Percentiles rank a stretch among this genome's conserved stretches.
phyloP scores from a whole-genome alignment of 345 rosid genomes.

The Ceriops zippeliana region DNA sequence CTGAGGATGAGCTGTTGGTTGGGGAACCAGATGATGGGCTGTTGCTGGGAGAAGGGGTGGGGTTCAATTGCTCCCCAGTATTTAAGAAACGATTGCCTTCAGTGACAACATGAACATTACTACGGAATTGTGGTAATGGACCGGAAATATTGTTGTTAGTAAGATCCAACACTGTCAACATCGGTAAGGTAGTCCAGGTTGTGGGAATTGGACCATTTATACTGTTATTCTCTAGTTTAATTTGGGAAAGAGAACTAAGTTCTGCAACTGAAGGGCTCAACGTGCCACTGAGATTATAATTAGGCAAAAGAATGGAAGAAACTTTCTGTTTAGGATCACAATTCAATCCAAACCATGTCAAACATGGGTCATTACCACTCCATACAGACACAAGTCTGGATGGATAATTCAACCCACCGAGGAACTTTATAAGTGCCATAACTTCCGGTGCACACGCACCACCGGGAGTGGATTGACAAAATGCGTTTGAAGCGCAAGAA shows the following conservation, averaged over 20 bases:
- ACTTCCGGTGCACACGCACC: slow-evolving; percentile 52
- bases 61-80: slow-evolving; percentile 10
- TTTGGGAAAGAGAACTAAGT: slow-evolving; percentile 39
- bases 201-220: slow-evolving; percentile 46
- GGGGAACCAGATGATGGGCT: slow-evolving; percentile 27
- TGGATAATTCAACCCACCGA: slow-evolving; percentile 55
- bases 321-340: slow-evolving; percentile 32
- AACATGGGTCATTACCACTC: slow-evolving; percentile 64
- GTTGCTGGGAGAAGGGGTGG: slow-evolving; percentile 26
- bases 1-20: slow-evolving; percentile 8
- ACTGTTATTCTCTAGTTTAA: slow-evolving; percentile 46
- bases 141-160: slow-evolving; percentile 54
- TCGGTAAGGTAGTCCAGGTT: slow-evolving; percentile 57
- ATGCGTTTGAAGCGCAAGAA: slow-evolving; percentile 41
- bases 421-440: slow-evolving; percentile 59
- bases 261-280: slow-evolving; percentile 60
- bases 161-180: slow-evolving; percentile 51
- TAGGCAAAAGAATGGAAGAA: slow-evolving; percentile 42
- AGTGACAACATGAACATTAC: slow-evolving; percentile 25
- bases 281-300: slow-evolving; percentile 49
- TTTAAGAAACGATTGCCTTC: slow-evolving; percentile 46
- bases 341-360: slow-evolving; percentile 52
- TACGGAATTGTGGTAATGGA: slow-evolving; percentile 48
- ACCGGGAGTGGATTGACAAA: slow-evolving; percentile 50
- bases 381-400: slow-evolving; percentile 48